These are phyloP conservation scores for Cucumis cinereus DNA, from an alignment of 306 rosid genomes.

Conservation along the genomic window DNA sequence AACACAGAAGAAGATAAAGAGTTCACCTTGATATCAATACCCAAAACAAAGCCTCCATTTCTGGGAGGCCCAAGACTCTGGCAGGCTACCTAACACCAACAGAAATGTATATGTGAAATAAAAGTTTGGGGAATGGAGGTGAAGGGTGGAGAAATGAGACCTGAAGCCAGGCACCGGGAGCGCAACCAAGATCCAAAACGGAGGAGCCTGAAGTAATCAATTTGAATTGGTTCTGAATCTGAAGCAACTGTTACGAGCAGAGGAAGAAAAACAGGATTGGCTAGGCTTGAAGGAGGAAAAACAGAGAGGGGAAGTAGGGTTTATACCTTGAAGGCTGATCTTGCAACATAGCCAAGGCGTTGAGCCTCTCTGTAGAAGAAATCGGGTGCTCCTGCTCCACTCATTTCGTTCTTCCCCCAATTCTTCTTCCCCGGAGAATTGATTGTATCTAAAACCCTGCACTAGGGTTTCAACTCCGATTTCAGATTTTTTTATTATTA, in stretches of 20 bases:
- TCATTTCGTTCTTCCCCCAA: slow-evolving; percentile 25
- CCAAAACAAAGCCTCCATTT: slow-evolving; percentile 60
- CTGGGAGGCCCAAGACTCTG: slow-evolving; percentile 70
- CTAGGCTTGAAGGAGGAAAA: neutral
- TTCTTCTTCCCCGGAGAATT: neutral
- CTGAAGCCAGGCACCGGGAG: slow-evolving; percentile 98
- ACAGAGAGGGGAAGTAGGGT: neutral
- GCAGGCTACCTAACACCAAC: slow-evolving; percentile 48
- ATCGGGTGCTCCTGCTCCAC: slow-evolving; percentile 62
- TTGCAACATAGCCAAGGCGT: slow-evolving; percentile 90
- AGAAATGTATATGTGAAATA: no score
- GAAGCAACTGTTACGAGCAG: slow-evolving; percentile 37
- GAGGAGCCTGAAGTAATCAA: slow-evolving; percentile 49
- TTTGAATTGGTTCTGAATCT: slow-evolving; percentile 71
- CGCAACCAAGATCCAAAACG: slow-evolving; percentile 88
- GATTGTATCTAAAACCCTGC: neutral
- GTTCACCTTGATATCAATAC: slow-evolving; percentile 66
- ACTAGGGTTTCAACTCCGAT: neutral
- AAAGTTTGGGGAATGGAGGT: neutral
- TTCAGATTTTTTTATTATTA: no score
- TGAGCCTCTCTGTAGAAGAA: slow-evolving; percentile 95
- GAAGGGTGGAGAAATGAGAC: slow-evolving; percentile 4
- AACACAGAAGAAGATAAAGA: neutral
- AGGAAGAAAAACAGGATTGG: neutral
- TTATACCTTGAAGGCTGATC: slow-evolving; percentile 70